phyloP scores from a whole-genome alignment of 2,329 filamentous ascomycete genomes.

The Dactylellina cionopaga region DNA sequence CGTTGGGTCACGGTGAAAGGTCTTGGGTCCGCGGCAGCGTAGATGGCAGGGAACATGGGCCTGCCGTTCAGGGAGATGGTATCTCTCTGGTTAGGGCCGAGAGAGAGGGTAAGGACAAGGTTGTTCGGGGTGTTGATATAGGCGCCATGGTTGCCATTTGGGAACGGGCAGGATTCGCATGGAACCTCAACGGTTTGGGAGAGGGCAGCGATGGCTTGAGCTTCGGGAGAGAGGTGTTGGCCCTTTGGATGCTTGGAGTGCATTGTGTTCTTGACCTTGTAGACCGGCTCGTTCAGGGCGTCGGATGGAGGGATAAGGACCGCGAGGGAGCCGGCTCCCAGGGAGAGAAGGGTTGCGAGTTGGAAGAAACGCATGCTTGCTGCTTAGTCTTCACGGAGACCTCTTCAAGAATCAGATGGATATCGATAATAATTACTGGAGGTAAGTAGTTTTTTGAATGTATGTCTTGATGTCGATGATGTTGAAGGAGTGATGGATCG shows the following conservation, averaged over 20 bases:
- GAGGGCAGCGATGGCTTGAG: slow-evolving; percentile 29
- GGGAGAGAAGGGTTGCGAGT: slow-evolving; percentile 41
- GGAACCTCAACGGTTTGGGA: slow-evolving; percentile 28
- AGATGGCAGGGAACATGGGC: slow-evolving; percentile 44
- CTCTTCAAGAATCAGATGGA: too few relatives aligned
- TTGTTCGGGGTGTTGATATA: slow-evolving; percentile 33
- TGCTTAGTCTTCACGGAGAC: too few relatives aligned
- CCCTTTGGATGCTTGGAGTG: slow-evolving; percentile 28
- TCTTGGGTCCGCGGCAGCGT: slow-evolving; percentile 7
- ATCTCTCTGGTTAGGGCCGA: slow-evolving; percentile 26
- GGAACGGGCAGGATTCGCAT: slow-evolving; percentile 48
- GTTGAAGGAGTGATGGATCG: slow-evolving; percentile 3
- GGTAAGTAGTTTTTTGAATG: too few relatives aligned
- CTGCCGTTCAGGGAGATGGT: slow-evolving; percentile 38
- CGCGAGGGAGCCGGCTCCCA: slow-evolving; percentile 51
- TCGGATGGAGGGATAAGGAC: slow-evolving; percentile 44
- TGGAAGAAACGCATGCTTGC: slow-evolving; percentile 41
- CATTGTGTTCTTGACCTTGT: slow-evolving; percentile 1
- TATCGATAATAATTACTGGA: too few relatives aligned
- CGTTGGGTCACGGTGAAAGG: slow-evolving; percentile 32
- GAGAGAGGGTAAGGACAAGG: slow-evolving; percentile 31
- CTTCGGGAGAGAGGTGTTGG: slow-evolving; percentile 40
- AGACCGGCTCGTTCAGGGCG: slow-evolving; percentile 27
- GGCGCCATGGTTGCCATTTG: slow-evolving; percentile 8
- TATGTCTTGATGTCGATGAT: too few relatives aligned